Evolutionary conservation across 495 filamentous ascomycete species (phyloP).

Genomic region (Aspergillus mulundensis): DNA sequence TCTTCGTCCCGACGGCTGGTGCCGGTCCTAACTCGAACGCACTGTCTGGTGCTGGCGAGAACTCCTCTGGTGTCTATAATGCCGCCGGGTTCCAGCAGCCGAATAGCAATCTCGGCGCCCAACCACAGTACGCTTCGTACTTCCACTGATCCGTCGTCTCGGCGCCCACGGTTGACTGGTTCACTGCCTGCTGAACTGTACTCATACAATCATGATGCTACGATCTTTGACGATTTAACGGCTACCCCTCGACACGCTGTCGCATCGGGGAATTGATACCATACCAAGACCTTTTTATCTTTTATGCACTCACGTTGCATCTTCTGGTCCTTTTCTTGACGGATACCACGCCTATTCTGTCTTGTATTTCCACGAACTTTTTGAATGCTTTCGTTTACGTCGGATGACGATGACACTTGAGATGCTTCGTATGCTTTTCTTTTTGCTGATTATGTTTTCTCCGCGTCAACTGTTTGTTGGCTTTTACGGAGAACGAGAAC

Average conservation of each 20-base stretch:
- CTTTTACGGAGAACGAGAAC: background rate
- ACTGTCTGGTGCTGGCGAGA: slow-evolving; percentile 30
- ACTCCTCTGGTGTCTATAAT: slow-evolving; percentile 25
- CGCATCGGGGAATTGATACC: slow-evolving; percentile 29
- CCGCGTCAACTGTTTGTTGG: slow-evolving; percentile 10
- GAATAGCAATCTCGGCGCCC: slow-evolving; percentile 25
- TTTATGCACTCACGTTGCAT: slow-evolving; percentile 27
- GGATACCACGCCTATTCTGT: slow-evolving; percentile 21
- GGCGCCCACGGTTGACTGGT: slow-evolving; percentile 12
- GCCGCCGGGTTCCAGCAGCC: slow-evolving; percentile 22
- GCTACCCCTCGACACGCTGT: slow-evolving; percentile 29
- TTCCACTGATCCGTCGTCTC: slow-evolving; percentile 25
- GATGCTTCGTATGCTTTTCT: slow-evolving; percentile 8
- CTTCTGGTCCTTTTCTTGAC: slow-evolving; percentile 20
- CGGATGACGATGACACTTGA: slow-evolving; percentile 7
- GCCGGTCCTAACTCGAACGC: slow-evolving; percentile 29
- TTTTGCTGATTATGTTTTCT: slow-evolving; percentile 4
- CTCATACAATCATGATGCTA: slow-evolving; percentile 46
- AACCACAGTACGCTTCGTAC: slow-evolving; percentile 29
- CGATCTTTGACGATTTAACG: slow-evolving; percentile 45
- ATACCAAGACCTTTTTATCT: slow-evolving; percentile 26
- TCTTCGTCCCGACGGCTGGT: slow-evolving; percentile 26
- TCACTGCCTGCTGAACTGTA: slow-evolving; percentile 33
- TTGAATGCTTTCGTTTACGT: slow-evolving; percentile 13
- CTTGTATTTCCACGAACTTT: slow-evolving; percentile 24